These are phyloP conservation scores for Dipteronia dyeriana DNA, from an alignment of 345 rosid genomes.

Conservation along the genomic window DNA sequence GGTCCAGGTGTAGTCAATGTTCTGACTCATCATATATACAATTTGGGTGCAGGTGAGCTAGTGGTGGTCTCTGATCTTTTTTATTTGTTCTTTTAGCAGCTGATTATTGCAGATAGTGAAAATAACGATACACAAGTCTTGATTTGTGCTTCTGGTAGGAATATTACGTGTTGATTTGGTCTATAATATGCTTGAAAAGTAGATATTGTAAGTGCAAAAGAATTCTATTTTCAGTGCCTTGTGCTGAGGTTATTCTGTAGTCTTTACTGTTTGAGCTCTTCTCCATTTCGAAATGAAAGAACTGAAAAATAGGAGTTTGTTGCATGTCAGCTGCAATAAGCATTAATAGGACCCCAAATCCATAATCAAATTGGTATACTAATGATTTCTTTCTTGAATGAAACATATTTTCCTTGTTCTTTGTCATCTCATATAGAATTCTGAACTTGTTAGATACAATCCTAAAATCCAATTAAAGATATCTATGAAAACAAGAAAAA, in stretches of 20 bases:
- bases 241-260: background rate
- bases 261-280: no score
- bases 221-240: background rate
- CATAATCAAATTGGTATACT: background rate
- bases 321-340: background rate
- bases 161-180: conserved; percentile 6
- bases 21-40: conserved; percentile 93
- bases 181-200: background rate
- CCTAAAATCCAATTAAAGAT: background rate
- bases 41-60: conserved; percentile 78
- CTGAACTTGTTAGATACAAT: background rate
- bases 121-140: background rate
- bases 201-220: background rate
- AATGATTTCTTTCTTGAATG: background rate
- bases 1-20: conserved; percentile 60
- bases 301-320: background rate
- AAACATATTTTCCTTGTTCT: background rate
- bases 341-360: background rate
- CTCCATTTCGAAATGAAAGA: background rate
- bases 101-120: background rate
- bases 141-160: background rate
- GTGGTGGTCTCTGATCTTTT: background rate
- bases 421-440: background rate
- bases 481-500: background rate
- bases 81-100: background rate